Percentiles rank a stretch among this genome's conserved stretches.
phyloP scores from a whole-genome alignment of 129 eudicot genomes.

The Artemisia tridentata region DNA sequence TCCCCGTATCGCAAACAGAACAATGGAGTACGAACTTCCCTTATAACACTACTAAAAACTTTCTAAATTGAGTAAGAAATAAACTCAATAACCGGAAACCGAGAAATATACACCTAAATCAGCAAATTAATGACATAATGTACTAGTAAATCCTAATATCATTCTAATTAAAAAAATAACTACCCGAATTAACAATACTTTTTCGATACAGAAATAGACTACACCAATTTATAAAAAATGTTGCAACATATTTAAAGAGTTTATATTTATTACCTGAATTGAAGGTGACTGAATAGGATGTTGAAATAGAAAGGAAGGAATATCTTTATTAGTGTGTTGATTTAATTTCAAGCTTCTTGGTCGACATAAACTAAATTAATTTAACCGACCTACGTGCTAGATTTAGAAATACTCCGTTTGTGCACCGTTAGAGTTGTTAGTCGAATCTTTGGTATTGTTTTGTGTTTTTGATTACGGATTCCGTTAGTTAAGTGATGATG shows the following conservation, averaged over 20 bases:
- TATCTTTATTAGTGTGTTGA: not conserved
- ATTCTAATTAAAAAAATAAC: not conserved
- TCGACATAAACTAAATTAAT: not conserved
- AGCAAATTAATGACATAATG: slow-evolving; percentile 6
- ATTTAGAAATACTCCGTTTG: slow-evolving; percentile 11
- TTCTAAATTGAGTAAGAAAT: not conserved
- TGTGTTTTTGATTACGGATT: not conserved
- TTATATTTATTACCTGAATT: slow-evolving; percentile 2
- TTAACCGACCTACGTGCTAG: slow-evolving; percentile 31
- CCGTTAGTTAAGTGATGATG: slow-evolving; percentile 11
- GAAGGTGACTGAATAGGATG: slow-evolving; percentile 14
- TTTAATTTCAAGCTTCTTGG: not conserved
- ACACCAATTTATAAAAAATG: too few relatives aligned
- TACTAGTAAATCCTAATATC: not conserved
- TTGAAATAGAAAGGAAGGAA: slow-evolving; percentile 17
- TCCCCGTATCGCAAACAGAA: not conserved
- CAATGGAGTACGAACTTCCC: not conserved
- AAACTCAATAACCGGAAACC: slow-evolving; percentile 2
- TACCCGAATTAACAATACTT: slow-evolving; percentile 8
- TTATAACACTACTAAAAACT: not conserved
- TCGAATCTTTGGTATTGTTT: too few relatives aligned
- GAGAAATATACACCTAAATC: not conserved
- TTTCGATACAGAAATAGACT: too few relatives aligned
- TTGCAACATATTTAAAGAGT: too few relatives aligned
- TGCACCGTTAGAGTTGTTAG: slow-evolving; percentile 13